phyloP scores from a whole-genome alignment of 2,329 filamentous ascomycete genomes.

The Phoma sp. region DNA sequence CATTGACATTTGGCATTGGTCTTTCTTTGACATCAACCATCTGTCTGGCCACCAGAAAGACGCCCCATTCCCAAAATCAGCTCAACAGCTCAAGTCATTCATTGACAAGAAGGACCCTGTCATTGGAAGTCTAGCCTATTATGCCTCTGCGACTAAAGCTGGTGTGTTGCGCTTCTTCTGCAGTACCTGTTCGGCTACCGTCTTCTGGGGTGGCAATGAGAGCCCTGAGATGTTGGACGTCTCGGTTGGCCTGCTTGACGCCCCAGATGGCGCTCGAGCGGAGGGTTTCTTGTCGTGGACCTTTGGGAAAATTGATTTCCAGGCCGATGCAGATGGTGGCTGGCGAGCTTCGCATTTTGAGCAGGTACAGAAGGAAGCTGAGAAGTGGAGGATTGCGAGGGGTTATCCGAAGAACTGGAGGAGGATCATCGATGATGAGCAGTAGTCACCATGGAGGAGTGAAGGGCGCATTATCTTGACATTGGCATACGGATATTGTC shows the following conservation, averaged over 20 bases:
- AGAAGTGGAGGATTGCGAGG: slow-evolving; percentile 46
- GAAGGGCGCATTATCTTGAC: no score
- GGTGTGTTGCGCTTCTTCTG: slow-evolving; percentile 60
- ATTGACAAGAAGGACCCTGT: slow-evolving; percentile 47
- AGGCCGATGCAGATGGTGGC: slow-evolving; percentile 48
- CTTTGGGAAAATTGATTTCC: slow-evolving; percentile 37
- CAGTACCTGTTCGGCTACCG: slow-evolving; percentile 55
- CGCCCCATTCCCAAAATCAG: slow-evolving; percentile 40
- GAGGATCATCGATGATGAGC: slow-evolving; percentile 15
- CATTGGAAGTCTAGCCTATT: slow-evolving; percentile 55
- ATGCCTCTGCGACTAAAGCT: slow-evolving; percentile 50
- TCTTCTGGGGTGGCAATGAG: slow-evolving; percentile 56
- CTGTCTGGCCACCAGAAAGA: slow-evolving; percentile 41
- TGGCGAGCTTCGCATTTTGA: slow-evolving; percentile 52
- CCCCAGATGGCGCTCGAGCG: slow-evolving; percentile 56
- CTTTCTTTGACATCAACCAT: slow-evolving; percentile 52
- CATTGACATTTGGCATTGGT: slow-evolving; percentile 57
- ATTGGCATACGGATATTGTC: no score
- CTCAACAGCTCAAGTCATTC: slow-evolving; percentile 45
- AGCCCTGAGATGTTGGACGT: slow-evolving; percentile 54
- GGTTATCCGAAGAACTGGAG: slow-evolving; percentile 48
- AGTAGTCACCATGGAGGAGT: neutral
- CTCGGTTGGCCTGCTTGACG: slow-evolving; percentile 55
- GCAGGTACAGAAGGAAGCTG: slow-evolving; percentile 43
- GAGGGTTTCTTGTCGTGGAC: slow-evolving; percentile 56